Conservation (phyloP, 2,329 filamentous ascomycete genomes). For the Aspergillus viridinutans region DNA sequence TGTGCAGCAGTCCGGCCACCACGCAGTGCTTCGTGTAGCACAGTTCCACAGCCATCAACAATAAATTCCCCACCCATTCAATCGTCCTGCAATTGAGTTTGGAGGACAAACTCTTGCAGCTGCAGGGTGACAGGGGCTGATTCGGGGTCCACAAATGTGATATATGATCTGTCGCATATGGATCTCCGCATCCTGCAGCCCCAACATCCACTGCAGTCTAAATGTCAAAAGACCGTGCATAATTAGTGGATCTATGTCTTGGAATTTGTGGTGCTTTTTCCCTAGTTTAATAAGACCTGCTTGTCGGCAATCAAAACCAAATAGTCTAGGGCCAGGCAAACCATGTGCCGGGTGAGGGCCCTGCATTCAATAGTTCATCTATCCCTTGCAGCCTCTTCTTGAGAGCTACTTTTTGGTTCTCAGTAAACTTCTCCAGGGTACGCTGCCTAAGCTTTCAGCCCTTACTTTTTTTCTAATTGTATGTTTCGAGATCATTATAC, state of each 20-base stretch:
- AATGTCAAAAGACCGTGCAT: background rate
- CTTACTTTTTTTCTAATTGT: background rate
- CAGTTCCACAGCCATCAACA: background rate
- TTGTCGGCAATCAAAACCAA: background rate
- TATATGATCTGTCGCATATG: background rate
- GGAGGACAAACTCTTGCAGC: background rate
- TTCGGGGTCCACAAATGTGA: background rate
- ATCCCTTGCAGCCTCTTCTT: background rate
- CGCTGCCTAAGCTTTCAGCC: background rate
- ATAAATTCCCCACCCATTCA: background rate
- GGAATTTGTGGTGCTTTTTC: background rate
- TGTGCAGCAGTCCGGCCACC: background rate
- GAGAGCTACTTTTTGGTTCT: background rate
- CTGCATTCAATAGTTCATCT: background rate
- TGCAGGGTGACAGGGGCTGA: background rate
- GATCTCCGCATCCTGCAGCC: background rate
- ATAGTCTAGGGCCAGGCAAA: background rate
- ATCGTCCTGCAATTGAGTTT: background rate
- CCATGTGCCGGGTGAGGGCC: background rate
- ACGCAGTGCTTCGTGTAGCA: background rate
- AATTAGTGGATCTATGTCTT: background rate
- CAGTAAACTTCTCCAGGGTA: background rate
- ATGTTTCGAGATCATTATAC: background rate
- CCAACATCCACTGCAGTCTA: background rate
- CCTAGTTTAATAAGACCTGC: no score